Percentiles rank a stretch among this genome's conserved stretches.
Evolutionary conservation across 2,329 filamentous ascomycete species (phyloP).

Genomic region (Penicillium sp.): DNA sequence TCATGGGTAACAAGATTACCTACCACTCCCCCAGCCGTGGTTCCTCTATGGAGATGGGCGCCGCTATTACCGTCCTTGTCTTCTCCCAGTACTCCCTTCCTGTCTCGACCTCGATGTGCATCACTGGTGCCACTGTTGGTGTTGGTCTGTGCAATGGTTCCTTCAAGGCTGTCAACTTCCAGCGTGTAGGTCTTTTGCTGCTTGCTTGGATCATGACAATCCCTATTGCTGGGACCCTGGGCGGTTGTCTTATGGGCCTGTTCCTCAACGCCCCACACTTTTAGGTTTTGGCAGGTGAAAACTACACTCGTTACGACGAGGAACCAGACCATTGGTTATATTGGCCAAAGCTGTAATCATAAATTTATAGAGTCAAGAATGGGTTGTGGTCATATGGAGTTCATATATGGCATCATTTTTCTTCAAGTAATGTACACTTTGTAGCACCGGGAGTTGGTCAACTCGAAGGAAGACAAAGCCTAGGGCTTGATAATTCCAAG

Average conservation of each 20-base stretch:
- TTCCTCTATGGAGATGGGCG: slow-evolving; percentile 78
- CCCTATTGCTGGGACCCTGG: slow-evolving; percentile 61
- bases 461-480: too few species aligned
- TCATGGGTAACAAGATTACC: slow-evolving; percentile 80
- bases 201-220: slow-evolving; percentile 69
- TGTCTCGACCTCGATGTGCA: slow-evolving; percentile 77
- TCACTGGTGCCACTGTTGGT: slow-evolving; percentile 75
- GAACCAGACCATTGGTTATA: neutral
- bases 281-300: neutral
- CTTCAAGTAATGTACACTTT: too few species aligned
- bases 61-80: slow-evolving; percentile 72
- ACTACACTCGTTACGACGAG: too few species aligned
- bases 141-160: slow-evolving; percentile 76
- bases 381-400: neutral
- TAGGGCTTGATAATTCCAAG: too few species aligned
- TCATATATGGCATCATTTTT: too few species aligned
- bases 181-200: slow-evolving; percentile 67
- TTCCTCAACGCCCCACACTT: slow-evolving; percentile 63
- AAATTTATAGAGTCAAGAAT: neutral
- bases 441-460: too few species aligned
- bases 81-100: slow-evolving; percentile 75
- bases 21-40: slow-evolving; percentile 62
- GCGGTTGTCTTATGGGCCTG: slow-evolving; percentile 54
- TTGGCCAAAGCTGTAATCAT: neutral
- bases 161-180: slow-evolving; percentile 71